These are phyloP conservation scores for Cryptosporidium sp. DNA, from an alignment of 169 alveolate species.

Conservation along the genomic window DNA sequence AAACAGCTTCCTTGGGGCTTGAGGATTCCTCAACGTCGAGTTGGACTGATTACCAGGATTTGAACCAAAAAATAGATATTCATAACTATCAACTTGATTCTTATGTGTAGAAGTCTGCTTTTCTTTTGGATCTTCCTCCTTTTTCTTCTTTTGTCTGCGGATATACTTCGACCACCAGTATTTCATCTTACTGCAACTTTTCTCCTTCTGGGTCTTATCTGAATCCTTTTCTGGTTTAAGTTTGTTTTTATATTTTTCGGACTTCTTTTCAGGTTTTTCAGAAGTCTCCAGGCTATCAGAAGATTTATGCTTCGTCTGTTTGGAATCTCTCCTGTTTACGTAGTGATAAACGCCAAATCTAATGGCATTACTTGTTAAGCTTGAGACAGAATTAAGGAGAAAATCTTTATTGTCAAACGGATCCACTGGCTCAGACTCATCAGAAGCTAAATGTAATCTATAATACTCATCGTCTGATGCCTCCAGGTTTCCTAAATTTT, in stretches of 20 bases:
- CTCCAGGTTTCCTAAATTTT: conserved; percentile 28
- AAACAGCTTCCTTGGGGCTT: background rate
- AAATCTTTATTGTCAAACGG: conserved; percentile 52
- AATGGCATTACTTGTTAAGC: conserved; percentile 16
- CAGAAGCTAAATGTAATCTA: conserved; percentile 53
- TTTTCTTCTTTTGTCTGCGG: conserved; percentile 27
- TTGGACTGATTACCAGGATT: background rate
- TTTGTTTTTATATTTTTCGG: background rate
- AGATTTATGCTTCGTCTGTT: background rate
- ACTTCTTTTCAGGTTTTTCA: background rate
- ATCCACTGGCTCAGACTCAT: conserved; percentile 66
- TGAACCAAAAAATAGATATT: conserved; percentile 41
- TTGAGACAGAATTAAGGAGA: conserved; percentile 23
- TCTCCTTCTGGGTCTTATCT: background rate
- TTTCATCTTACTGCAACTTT: background rate
- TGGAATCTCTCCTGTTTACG: background rate
- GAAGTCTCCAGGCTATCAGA: background rate
- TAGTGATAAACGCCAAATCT: conserved; percentile 63
- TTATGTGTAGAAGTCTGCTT: background rate
- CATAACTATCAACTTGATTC: conserved; percentile 9
- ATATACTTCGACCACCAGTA: conserved; percentile 41
- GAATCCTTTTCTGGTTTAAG: background rate
- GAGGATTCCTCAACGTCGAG: background rate
- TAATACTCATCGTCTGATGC: conserved; percentile 66
- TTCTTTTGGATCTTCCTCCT: background rate